Evolutionary conservation across 306 rosid genomes (phyloP).

Genomic region (Dicorynia guianensis): DNA sequence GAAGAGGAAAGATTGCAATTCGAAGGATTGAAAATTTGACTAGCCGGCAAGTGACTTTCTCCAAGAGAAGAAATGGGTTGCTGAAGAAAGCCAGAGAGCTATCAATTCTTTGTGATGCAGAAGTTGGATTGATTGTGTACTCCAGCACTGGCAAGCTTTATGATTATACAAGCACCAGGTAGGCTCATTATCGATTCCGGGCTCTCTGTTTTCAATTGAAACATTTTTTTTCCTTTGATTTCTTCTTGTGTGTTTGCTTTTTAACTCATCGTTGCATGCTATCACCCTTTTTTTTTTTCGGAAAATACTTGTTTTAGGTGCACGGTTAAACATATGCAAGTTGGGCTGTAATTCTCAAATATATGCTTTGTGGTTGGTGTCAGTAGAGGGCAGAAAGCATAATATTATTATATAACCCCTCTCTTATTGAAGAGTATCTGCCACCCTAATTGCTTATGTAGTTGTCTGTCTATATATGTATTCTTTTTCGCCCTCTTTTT

Average conservation of each 20-base stretch:
- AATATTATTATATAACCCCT: too few relatives aligned
- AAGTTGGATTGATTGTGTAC: slow-evolving; percentile 51
- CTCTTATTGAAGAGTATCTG: background rate
- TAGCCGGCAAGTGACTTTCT: slow-evolving; percentile 54
- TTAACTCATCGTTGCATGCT: too few relatives aligned
- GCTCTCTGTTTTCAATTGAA: too few relatives aligned
- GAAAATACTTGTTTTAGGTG: background rate
- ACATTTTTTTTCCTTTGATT: too few relatives aligned
- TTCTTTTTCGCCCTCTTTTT: too few relatives aligned
- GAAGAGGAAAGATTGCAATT: slow-evolving; percentile 48
- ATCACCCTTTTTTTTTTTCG: background rate
- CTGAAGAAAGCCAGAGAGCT: slow-evolving; percentile 55
- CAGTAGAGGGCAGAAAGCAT: too few relatives aligned
- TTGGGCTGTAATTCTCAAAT: background rate
- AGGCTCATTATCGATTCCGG: background rate
- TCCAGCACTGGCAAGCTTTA: slow-evolving; percentile 51
- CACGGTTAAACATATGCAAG: background rate
- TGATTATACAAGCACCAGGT: slow-evolving; percentile 51
- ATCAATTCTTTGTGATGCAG: slow-evolving; percentile 53
- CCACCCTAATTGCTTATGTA: background rate
- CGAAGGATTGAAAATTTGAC: slow-evolving; percentile 44
- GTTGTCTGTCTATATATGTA: too few relatives aligned
- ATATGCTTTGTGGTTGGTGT: too few relatives aligned
- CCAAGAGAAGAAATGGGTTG: slow-evolving; percentile 53
- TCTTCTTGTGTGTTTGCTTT: too few relatives aligned